phyloP scores from a whole-genome alignment of 169 alveolate genomes.

The Plasmodium blacklocki region DNA sequence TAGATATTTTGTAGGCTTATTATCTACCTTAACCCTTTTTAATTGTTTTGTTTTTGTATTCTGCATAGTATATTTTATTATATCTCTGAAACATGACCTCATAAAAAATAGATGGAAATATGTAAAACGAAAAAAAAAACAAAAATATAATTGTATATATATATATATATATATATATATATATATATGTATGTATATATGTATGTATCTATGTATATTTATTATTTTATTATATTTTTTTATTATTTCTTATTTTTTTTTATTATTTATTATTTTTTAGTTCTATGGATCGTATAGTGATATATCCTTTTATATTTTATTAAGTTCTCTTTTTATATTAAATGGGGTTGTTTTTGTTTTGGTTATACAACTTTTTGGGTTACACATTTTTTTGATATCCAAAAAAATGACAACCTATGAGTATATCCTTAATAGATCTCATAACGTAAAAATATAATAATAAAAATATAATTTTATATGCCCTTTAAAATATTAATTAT shows the following conservation, averaged over 20 bases:
- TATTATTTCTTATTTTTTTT: too few relatives aligned
- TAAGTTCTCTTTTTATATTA: conserved; percentile 39
- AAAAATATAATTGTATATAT: neutral
- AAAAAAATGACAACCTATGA: conserved; percentile 83
- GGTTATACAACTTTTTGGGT: conserved; percentile 79
- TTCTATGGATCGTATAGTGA: conserved; percentile 72
- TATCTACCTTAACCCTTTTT: conserved; percentile 35
- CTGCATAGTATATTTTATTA: conserved; percentile 35
- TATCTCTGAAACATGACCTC: conserved; percentile 38
- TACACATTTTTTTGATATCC: conserved; percentile 78
- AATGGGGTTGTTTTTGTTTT: conserved; percentile 49
- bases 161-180: neutral
- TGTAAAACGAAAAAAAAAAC: conserved; percentile 14
- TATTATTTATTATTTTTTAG: too few relatives aligned
- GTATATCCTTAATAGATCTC: conserved; percentile 77
- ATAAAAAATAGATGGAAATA: conserved; percentile 56
- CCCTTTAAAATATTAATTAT: neutral
- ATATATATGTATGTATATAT: neutral
- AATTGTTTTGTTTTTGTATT: conserved; percentile 63
- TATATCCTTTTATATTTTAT: conserved; percentile 57
- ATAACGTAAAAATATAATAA: conserved; percentile 15
- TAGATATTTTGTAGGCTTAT: conserved; percentile 67
- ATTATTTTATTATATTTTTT: conserved; percentile 7
- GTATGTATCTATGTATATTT: conserved; percentile 11
- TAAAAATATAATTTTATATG: neutral